A percentile compares a stretch with the other conserved stretches of the same genome.
Evolutionary conservation across 768 basidiomycete species (phyloP).

Genomic region (Suillus subaureus): DNA sequence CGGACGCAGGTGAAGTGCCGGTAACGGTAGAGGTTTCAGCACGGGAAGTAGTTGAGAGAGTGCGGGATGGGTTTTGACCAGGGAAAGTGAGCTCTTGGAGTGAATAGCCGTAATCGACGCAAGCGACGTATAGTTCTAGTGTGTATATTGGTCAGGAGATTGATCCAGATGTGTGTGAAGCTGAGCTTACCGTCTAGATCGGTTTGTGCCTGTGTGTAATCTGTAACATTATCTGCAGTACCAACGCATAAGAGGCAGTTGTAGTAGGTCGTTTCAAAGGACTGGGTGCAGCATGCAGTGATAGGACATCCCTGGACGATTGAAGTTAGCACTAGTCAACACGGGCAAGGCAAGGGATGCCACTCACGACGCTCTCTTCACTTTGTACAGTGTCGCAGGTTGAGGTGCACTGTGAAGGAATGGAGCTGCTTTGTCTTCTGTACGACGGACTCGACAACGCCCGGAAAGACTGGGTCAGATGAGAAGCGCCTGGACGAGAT

Average conservation of each 20-base stretch:
- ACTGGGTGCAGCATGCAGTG: slow-evolving; percentile 40
- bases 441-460: slow-evolving; percentile 9
- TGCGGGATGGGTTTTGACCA: no score
- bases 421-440: slow-evolving; percentile 20
- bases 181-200: slow-evolving; percentile 37
- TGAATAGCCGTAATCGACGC: slow-evolving; percentile 28
- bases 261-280: slow-evolving; percentile 43
- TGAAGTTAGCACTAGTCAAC: slow-evolving; percentile 13
- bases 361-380: slow-evolving; percentile 26
- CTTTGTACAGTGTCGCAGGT: slow-evolving; percentile 24
- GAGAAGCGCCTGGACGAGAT: slow-evolving; percentile 9
- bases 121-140: slow-evolving; percentile 28
- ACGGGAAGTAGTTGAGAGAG: no score
- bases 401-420: slow-evolving; percentile 28
- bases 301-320: slow-evolving; percentile 29
- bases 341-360: not conserved
- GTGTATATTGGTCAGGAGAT: not conserved
- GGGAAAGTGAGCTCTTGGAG: no score
- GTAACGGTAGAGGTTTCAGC: no score
- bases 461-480: slow-evolving; percentile 10
- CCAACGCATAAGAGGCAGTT: slow-evolving; percentile 46
- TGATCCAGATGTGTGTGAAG: not conserved
- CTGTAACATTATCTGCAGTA: slow-evolving; percentile 21
- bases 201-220: slow-evolving; percentile 33
- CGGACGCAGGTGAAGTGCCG: no score